Evolutionary conservation across 75 land plant species (phyloP), one percentile per base, ranked within the genome.

Genomic region (Larix kaempferi): DNA sequence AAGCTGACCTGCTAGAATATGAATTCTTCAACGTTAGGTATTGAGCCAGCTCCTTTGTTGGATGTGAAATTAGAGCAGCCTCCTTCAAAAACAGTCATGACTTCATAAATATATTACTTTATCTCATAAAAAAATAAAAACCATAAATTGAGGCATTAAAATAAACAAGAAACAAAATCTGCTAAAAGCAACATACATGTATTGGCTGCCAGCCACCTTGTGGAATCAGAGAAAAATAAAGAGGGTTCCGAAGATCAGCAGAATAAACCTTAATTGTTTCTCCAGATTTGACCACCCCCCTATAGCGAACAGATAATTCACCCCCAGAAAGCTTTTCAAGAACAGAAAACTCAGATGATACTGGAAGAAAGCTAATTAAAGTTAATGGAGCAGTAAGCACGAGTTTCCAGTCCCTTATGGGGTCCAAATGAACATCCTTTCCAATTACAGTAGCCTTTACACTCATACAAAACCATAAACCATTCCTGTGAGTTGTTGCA

Each of bases 391-490:
- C 78, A 6, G 86, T 80, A 66, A 95, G 73, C 15, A 80, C 74
- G 71, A 98, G 76, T 55, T 75, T 83, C 95, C 98, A 95, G 71
- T 98, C 99, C 74, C 84, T 79, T 60, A 98, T 88, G 44, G 99
- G 88, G 76, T 91, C 77, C 63, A 91, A 82, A 73, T 86, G 83
- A 49, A 91, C 77, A 77, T 89, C 92, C 76, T 88, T 95, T 78
- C 98, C 96, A 81, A 94, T 92, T 76, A 93, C 90, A 37, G 76
- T 89, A 16, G 92, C 91, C 77, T 82, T 83, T 71, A 84, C 71
- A 77, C 92, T 87, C 78, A 94, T 57, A 60, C 88, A 91, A 75
- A 95, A 93, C 99, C 99, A 98, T 73, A 95, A 71, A 26, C 84
- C 87, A 73, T 80, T 86, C 6, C 77, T 71, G 44, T 74, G 8